Evolutionary conservation across 768 basidiomycete genomes (phyloP).

Genomic region (Psilocybe azurescens): DNA sequence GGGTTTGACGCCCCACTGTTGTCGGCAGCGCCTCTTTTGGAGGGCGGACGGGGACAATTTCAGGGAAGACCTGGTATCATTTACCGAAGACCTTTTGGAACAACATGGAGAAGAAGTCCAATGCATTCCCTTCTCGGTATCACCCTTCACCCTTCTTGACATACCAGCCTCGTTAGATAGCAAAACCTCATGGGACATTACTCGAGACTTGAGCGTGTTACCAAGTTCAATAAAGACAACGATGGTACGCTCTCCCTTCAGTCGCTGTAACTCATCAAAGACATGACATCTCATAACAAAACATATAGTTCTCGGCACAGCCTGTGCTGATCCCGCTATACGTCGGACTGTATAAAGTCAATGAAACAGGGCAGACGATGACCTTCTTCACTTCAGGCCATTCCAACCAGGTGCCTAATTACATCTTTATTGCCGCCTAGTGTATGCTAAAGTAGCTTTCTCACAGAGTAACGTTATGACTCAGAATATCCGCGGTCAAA

Average conservation of each 20-base stretch:
- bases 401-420: conserved; percentile 24
- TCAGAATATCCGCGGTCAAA: background rate
- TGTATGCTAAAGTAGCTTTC: background rate
- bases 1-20: conserved; percentile 52
- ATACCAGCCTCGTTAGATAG: conserved; percentile 36
- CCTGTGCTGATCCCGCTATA: conserved; percentile 72
- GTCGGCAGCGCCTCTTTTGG: conserved; percentile 40
- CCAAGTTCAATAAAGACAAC: conserved; percentile 49
- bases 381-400: conserved; percentile 29
- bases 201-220: conserved; percentile 43
- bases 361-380: conserved; percentile 18
- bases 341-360: conserved; percentile 52
- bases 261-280: background rate
- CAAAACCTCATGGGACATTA: conserved; percentile 36
- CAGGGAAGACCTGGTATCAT: conserved; percentile 42
- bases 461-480: background rate
- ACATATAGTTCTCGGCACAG: conserved; percentile 56
- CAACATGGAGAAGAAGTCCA: conserved; percentile 55
- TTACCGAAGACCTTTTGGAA: conserved; percentile 48
- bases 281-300: conserved; percentile 1
- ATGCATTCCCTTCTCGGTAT: conserved; percentile 61
- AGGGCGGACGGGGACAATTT: background rate
- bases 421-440: background rate
- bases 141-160: conserved; percentile 57
- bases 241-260: conserved; percentile 37